Evolutionary conservation across 1,284 basidiomycete species (phyloP).

Genomic region (Ceratobasidium sp.): DNA sequence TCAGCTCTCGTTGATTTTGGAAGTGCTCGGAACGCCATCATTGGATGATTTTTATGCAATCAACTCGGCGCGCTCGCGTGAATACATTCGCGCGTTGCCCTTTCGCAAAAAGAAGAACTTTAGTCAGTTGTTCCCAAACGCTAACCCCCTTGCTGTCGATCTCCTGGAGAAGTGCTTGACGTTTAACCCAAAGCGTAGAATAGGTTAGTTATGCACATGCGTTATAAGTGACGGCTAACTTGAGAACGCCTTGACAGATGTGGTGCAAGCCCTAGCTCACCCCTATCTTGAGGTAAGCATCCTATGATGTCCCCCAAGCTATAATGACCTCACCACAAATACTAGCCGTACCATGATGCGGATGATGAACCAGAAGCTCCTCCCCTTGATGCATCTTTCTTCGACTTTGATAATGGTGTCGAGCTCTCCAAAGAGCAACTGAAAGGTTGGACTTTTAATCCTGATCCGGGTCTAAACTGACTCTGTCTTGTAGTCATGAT

Average conservation of each 20-base stretch:
- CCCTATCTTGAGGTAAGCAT: slow-evolving; percentile 84
- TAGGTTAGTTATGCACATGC: slow-evolving; percentile 56
- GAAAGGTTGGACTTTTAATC: slow-evolving; percentile 65
- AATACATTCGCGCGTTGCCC: slow-evolving; percentile 90
- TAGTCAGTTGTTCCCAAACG: slow-evolving; percentile 85
- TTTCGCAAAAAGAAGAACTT: slow-evolving; percentile 88
- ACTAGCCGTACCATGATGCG: slow-evolving; percentile 87
- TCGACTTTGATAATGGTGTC: slow-evolving; percentile 80
- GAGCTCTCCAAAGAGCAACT: slow-evolving; percentile 72
- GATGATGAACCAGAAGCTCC: slow-evolving; percentile 87
- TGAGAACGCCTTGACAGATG: slow-evolving; percentile 61
- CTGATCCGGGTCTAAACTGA: slow-evolving; percentile 1
- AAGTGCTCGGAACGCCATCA: slow-evolving; percentile 88
- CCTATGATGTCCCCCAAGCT: slow-evolving; percentile 26
- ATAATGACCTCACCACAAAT: not conserved
- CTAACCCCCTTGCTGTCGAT: slow-evolving; percentile 88
- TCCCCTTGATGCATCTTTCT: slow-evolving; percentile 86
- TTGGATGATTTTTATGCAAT: slow-evolving; percentile 94
- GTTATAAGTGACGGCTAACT: not conserved
- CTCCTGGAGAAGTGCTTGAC: slow-evolving; percentile 89
- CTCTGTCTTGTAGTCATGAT: slow-evolving; percentile 49
- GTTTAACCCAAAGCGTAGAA: slow-evolving; percentile 92
- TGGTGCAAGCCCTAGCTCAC: slow-evolving; percentile 90
- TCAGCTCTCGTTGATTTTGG: slow-evolving; percentile 90
- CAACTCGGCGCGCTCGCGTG: slow-evolving; percentile 84